Evolutionary conservation across 371 early-diverging fungal species (phyloP).

Genomic region (Mortierella sp.): DNA sequence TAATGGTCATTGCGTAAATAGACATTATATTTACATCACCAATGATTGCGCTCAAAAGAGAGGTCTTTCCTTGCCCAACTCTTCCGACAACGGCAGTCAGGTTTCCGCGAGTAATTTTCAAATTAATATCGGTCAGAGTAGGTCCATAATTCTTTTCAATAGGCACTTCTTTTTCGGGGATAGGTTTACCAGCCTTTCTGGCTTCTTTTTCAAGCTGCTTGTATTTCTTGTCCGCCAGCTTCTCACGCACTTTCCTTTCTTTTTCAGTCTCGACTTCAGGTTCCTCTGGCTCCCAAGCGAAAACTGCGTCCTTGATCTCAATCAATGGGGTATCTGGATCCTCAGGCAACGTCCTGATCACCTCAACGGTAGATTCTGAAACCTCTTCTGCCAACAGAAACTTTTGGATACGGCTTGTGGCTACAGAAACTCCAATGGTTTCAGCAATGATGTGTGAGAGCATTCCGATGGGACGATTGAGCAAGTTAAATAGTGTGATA

Average conservation of each 20-base stretch:
- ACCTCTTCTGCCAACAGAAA: conserved; percentile 77
- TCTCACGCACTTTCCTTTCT: conserved; percentile 29
- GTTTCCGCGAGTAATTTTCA: conserved; percentile 33
- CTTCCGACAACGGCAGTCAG: conserved; percentile 61
- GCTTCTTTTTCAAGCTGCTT: conserved; percentile 44
- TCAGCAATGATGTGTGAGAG: conserved; percentile 45
- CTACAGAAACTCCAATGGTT: conserved; percentile 36
- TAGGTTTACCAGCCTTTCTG: conserved; percentile 35
- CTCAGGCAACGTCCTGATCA: conserved; percentile 22
- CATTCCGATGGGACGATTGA: conserved; percentile 42
- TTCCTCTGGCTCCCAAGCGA: conserved; percentile 46
- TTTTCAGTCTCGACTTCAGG: conserved; percentile 44
- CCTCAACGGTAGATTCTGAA: conserved; percentile 24
- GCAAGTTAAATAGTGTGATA: conserved; percentile 39
- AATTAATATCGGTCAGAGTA: conserved; percentile 30
- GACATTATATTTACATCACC: conserved; percentile 45
- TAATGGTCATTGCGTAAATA: not conserved
- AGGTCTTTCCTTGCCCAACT: conserved; percentile 64
- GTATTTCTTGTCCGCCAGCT: conserved; percentile 32
- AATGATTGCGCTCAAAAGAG: conserved; percentile 58
- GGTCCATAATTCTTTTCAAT: conserved; percentile 47
- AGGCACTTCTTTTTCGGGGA: conserved; percentile 26
- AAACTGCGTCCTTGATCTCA: conserved; percentile 43
- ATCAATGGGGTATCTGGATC: conserved; percentile 36
- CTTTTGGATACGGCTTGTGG: conserved; percentile 63